A percentile compares a stretch with the other conserved stretches of the same genome.
Conservation (phyloP, 2,329 filamentous ascomycete genomes). For the Thielaviopsis punctulata region DNA sequence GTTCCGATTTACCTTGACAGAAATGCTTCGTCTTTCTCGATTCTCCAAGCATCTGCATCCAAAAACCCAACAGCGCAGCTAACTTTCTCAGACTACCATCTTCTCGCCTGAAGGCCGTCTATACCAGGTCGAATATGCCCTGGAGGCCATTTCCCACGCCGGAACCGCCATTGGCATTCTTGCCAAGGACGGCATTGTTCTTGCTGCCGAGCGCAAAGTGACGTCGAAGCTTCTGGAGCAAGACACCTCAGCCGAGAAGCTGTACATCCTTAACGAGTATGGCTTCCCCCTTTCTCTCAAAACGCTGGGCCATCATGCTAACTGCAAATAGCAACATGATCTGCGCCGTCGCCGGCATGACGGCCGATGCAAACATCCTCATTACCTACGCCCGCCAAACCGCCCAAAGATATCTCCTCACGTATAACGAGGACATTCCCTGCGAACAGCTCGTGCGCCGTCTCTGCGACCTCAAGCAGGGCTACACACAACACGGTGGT, state of each 20-base stretch:
- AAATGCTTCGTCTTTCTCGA: too few relatives aligned
- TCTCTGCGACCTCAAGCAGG: constrained; percentile 95
- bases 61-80: too few relatives aligned
- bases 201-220: constrained; percentile 95
- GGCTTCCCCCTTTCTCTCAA: constrained; percentile 18
- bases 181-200: constrained; percentile 93
- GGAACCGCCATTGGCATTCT: constrained; percentile 93
- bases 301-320: neutral
- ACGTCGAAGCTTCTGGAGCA: constrained; percentile 98
- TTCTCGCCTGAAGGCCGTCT: constrained; percentile 97
- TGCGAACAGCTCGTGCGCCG: constrained; percentile 96
- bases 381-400: constrained; percentile 99
- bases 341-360: constrained; percentile 97
- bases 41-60: neutral
- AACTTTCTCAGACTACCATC: constrained; percentile 91
- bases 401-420: constrained; percentile 92
- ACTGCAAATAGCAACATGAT: constrained; percentile 76
- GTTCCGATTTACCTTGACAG: too few relatives aligned
- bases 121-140: constrained; percentile 98
- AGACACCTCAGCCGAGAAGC: constrained; percentile 98
- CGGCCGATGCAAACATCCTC: constrained; percentile 97
- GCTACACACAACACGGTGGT: constrained; percentile 97
- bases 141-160: constrained; percentile 96
- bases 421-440: constrained; percentile 98
- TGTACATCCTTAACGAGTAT: constrained; percentile 97